A percentile compares a stretch with the other conserved stretches of the same genome.
phyloP scores from a whole-genome alignment of 257 asterid species.

The Scutellaria minor region DNA sequence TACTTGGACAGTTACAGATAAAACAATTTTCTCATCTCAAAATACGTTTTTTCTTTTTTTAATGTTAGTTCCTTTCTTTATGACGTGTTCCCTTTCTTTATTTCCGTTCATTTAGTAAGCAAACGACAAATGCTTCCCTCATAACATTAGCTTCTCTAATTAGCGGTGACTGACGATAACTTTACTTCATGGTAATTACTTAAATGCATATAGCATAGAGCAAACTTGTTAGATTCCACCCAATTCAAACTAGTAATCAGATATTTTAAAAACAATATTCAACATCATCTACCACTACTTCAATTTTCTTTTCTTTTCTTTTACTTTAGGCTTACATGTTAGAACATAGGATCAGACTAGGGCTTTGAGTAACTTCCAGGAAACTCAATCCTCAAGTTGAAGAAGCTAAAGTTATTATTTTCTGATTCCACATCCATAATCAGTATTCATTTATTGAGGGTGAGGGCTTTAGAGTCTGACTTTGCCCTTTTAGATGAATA shows the following conservation, averaged over 20 bases:
- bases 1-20: conserved; percentile 21
- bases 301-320: not conserved
- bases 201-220: not conserved
- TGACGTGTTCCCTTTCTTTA: conserved; percentile 21
- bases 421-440: not conserved
- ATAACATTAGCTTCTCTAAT: not conserved
- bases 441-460: not conserved
- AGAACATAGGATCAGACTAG: not conserved
- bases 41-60: not conserved
- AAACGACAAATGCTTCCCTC: conserved; percentile 22
- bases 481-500: not conserved
- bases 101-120: not conserved
- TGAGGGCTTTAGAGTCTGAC: conserved; percentile 5
- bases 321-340: not conserved
- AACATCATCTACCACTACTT: not conserved
- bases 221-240: conserved; percentile 1
- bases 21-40: conserved; percentile 25
- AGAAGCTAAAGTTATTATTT: not conserved
- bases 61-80: conserved; percentile 11
- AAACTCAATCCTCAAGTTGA: conserved; percentile 1
- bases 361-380: conserved; percentile 2
- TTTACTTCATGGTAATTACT: not conserved
- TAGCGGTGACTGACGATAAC: conserved; percentile 7
- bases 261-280: not conserved
- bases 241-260: conserved; percentile 2